Conservation (phyloP, 164 flowering plant genomes). For the Nelumbo lutea region DNA sequence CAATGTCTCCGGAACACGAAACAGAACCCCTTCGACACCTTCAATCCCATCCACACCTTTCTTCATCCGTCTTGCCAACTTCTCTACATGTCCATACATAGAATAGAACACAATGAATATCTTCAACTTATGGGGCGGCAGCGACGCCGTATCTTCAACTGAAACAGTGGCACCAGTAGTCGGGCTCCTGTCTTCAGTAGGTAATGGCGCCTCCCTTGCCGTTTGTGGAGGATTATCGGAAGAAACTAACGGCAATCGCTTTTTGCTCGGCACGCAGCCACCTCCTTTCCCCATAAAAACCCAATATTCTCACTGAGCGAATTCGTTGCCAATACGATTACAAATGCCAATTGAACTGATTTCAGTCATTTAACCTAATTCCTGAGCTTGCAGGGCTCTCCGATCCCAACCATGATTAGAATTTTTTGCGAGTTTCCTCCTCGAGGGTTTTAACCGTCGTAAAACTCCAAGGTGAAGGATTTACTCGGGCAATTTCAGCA, state of each 20-base stretch:
- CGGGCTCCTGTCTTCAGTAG: conserved; percentile 12
- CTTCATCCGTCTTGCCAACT: conserved; percentile 54
- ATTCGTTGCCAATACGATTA: no score
- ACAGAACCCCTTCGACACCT: conserved; percentile 56
- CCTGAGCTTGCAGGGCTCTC: no score
- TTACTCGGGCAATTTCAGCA: no score
- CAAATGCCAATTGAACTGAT: no score
- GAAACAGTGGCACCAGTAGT: neutral
- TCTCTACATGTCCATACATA: conserved; percentile 68
- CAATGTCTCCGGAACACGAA: conserved; percentile 60
- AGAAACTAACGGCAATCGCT: conserved; percentile 26
- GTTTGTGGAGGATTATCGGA: conserved; percentile 21
- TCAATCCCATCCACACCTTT: conserved; percentile 57
- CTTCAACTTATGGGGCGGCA: conserved; percentile 28
- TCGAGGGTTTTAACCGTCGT: no score
- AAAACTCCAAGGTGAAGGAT: no score
- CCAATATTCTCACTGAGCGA: neutral
- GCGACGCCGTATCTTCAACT: conserved; percentile 6
- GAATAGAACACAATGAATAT: conserved; percentile 65
- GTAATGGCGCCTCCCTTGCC: conserved; percentile 2
- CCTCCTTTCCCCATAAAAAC: conserved; percentile 78
- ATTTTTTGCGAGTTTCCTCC: no score
- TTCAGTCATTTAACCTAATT: no score
- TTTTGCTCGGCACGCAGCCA: conserved; percentile 79
- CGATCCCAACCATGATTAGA: no score